Base-by-base conservation (phyloP, 140 eudicot species). In the Erigeron philadelphicus region DNA sequence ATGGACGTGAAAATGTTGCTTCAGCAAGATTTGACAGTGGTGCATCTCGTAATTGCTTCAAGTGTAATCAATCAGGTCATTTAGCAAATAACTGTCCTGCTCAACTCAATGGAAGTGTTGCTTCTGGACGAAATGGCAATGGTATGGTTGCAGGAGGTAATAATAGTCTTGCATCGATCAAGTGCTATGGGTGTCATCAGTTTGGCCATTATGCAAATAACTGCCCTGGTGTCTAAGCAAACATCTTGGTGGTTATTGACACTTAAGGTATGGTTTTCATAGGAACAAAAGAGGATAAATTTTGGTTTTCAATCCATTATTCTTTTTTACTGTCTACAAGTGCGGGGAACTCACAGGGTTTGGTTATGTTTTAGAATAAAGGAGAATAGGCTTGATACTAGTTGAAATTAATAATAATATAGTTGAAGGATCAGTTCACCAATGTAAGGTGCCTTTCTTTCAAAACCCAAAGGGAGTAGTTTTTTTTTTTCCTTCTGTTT, bases 41-140 rank as follows among this genome's bases (percentile, higher is more conserved):
- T 66, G 76, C 61, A 6, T 68, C 83, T 7, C 70, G 76, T 66
- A 84, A 84, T 77, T 87, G 95, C 70, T 85, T 7, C 70, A 87
- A 87, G 67, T 87, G 95, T 63, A 83, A 80, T 61, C 76, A 82
- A 64, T 0, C 54, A 48, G 95, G 95, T 54, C 95, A 87, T 67
- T 87, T 84, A 86, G 90, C 95, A 5, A 78, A 75, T 61, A 83
- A 87, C 59, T 87, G 95, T 58, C 95, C 91, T 6, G 83, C 80
- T 43, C n/a, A n/a, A n/a, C 43, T 16, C 7, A 63, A 67, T 31
- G 38, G 38, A 31, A 31, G 38, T 31, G 68, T 78, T 75, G 69
- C 71, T 2, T 74, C 79, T 15, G 81, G 81, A 25, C 72, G 74
- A n/a, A 53, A 60, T 61, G 66, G 48, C 67, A 84, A 46, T 71